A percentile compares a stretch with the other conserved stretches of the same genome.
phyloP scores from a whole-genome alignment of 345 rosid genomes.

The Brassica carinata region DNA sequence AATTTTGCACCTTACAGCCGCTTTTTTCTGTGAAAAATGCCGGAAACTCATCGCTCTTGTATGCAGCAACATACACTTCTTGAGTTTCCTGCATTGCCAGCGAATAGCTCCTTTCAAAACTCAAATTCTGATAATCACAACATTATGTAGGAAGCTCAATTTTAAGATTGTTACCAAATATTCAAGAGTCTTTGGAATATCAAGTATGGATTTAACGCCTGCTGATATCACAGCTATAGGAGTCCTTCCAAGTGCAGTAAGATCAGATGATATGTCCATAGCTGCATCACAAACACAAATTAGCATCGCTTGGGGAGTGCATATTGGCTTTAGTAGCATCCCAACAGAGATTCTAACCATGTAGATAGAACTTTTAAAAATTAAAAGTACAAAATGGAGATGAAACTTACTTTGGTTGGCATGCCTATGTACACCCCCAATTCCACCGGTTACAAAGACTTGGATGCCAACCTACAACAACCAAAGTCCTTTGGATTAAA shows the following conservation, averaged over 20 bases:
- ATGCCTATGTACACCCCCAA: conserved; percentile 91
- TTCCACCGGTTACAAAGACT: conserved; percentile 90
- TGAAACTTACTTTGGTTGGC: conserved; percentile 71
- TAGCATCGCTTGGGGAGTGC: not conserved
- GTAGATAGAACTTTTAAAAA: not conserved
- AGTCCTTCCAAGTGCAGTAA: conserved; percentile 84
- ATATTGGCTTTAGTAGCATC: conserved; percentile 26
- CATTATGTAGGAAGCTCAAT: not conserved
- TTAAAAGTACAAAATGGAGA: not conserved
- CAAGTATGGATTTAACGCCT: conserved; percentile 87
- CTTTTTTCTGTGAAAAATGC: conserved; percentile 87
- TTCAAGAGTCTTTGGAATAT: conserved; percentile 89
- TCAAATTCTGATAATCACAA: not conserved
- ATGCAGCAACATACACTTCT: conserved; percentile 89
- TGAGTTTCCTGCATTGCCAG: conserved; percentile 75
- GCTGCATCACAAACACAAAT: conserved; percentile 55
- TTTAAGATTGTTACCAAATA: conserved; percentile 55
- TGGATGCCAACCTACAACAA: conserved; percentile 77
- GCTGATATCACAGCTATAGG: conserved; percentile 73
- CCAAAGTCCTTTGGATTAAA: not conserved
- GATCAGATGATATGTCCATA: conserved; percentile 94
- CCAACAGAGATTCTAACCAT: conserved; percentile 2
- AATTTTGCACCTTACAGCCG: conserved; percentile 71
- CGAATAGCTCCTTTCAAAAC: conserved; percentile 14
- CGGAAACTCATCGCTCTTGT: conserved; percentile 80